A percentile compares a stretch with the other conserved stretches of the same genome.
phyloP scores from a whole-genome alignment of 192 early-diverging fungal genomes.

The Coemansia sp. region DNA sequence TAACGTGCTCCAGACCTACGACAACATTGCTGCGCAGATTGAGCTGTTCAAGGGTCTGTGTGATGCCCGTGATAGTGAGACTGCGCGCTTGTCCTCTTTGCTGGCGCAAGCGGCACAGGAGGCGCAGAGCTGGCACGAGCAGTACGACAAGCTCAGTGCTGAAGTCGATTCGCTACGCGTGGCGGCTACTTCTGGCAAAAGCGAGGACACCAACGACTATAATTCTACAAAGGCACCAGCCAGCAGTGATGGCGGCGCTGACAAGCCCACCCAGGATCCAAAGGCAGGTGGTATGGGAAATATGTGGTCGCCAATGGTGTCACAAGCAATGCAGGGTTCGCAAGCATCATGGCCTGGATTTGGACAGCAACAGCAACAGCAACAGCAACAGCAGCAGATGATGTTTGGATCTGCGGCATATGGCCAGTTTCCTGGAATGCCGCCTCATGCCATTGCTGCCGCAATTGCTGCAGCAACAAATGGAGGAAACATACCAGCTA shows the following conservation, averaged over 20 bases:
- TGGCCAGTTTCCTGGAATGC: constrained; percentile 18
- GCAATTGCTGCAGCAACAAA: constrained; percentile 9
- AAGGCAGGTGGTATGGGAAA: background rate
- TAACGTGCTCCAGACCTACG: constrained; percentile 32
- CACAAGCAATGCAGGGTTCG: no score
- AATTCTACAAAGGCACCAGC: background rate
- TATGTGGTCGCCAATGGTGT: background rate
- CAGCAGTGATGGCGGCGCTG: background rate
- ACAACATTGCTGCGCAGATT: constrained; percentile 25
- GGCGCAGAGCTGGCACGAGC: constrained; percentile 35
- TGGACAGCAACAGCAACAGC: constrained; percentile 16
- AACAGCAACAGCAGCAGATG: constrained; percentile 20
- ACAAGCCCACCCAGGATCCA: background rate
- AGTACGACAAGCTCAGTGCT: constrained; percentile 11
- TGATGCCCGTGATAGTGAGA: constrained; percentile 15
- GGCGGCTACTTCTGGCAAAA: background rate
- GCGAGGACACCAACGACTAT: background rate
- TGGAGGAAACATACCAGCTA: background rate
- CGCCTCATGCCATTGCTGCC: constrained; percentile 14
- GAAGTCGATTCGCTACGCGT: constrained; percentile 17
- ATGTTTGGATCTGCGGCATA: constrained; percentile 11
- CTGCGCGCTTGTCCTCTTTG: constrained; percentile 23
- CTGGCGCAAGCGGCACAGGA: constrained; percentile 36
- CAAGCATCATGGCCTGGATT: background rate
- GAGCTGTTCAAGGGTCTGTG: constrained; percentile 25